A percentile compares a stretch with the other conserved stretches of the same genome.
Conservation (phyloP, 306 rosid species). For the Medicago lupulina region DNA sequence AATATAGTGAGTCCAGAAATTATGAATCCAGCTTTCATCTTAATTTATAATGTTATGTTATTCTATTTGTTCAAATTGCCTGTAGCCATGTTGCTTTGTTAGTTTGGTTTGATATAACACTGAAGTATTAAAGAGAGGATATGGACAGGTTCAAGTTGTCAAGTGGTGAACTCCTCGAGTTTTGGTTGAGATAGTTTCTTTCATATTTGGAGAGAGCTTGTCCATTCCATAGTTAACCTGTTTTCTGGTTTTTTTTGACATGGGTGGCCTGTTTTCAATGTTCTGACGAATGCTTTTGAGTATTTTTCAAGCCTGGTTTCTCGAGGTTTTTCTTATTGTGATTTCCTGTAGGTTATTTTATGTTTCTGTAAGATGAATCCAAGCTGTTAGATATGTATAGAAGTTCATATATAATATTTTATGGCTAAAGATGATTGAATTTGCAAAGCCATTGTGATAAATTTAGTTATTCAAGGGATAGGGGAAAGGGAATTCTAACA, state of each 20-base stretch:
- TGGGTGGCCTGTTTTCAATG: slow-evolving; percentile 1
- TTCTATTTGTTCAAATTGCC: background rate
- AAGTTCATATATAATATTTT: background rate
- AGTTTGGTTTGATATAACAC: slow-evolving; percentile 23
- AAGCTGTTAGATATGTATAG: slow-evolving; percentile 7
- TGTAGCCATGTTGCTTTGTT: background rate
- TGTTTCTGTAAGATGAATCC: background rate
- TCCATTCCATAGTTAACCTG: background rate
- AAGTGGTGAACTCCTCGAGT: background rate
- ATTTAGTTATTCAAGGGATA: background rate
- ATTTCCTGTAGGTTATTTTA: background rate
- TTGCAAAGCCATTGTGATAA: slow-evolving; percentile 25
- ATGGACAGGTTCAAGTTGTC: slow-evolving; percentile 23
- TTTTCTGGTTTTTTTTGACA: background rate
- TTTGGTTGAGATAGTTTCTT: background rate
- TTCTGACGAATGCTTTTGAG: slow-evolving; percentile 5
- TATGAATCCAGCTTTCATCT: background rate
- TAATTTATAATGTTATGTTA: background rate
- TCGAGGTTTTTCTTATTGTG: background rate
- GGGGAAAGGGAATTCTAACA: background rate
- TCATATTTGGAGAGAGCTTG: background rate
- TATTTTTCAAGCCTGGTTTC: background rate
- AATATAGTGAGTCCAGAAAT: background rate
- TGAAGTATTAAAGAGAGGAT: slow-evolving; percentile 12
- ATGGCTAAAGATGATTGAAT: slow-evolving; percentile 12